Percentiles rank a stretch among this genome's conserved stretches.
Conservation (phyloP, 2,329 filamentous ascomycete genomes). For the Pseudopyricularia javanii region DNA sequence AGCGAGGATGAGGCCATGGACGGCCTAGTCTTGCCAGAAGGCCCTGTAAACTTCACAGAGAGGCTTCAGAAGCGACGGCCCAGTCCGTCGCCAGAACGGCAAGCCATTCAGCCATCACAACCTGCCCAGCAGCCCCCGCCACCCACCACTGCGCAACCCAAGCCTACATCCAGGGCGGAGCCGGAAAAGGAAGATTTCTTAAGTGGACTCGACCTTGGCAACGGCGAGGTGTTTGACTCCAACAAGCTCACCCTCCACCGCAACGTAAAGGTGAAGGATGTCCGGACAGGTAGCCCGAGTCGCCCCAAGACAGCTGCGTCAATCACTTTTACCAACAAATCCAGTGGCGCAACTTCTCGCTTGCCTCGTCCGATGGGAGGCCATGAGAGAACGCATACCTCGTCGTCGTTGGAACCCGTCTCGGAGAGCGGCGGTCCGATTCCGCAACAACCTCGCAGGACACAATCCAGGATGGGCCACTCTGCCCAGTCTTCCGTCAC, state of each 20-base stretch:
- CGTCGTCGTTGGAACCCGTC: slow-evolving; percentile 78
- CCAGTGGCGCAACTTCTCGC: slow-evolving; percentile 44
- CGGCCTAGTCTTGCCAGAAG: slow-evolving; percentile 74
- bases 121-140: slow-evolving; percentile 6
- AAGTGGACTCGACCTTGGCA: slow-evolving; percentile 74
- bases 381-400: slow-evolving; percentile 55
- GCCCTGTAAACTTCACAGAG: slow-evolving; percentile 71
- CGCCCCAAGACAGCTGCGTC: slow-evolving; percentile 68
- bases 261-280: slow-evolving; percentile 78
- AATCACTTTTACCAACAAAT: slow-evolving; percentile 81
- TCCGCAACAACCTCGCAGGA: slow-evolving; percentile 42
- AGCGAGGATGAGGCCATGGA: slow-evolving; percentile 90
- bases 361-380: slow-evolving; percentile 62
- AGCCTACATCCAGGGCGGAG: slow-evolving; percentile 17
- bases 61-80: slow-evolving; percentile 62
- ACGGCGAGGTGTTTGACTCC: slow-evolving; percentile 69
- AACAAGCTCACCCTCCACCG: slow-evolving; percentile 77
- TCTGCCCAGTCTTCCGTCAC: slow-evolving; percentile 57
- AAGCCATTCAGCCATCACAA: slow-evolving; percentile 9
- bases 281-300: slow-evolving; percentile 55
- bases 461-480: slow-evolving; percentile 58
- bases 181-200: slow-evolving; percentile 66
- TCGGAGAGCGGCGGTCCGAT: slow-evolving; percentile 76
- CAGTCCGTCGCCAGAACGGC: slow-evolving; percentile 41
- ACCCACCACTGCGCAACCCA: neutral